These are phyloP conservation scores for Rhodotorula toruloides DNA, from an alignment of 768 basidiomycete species.

Conservation along the genomic window DNA sequence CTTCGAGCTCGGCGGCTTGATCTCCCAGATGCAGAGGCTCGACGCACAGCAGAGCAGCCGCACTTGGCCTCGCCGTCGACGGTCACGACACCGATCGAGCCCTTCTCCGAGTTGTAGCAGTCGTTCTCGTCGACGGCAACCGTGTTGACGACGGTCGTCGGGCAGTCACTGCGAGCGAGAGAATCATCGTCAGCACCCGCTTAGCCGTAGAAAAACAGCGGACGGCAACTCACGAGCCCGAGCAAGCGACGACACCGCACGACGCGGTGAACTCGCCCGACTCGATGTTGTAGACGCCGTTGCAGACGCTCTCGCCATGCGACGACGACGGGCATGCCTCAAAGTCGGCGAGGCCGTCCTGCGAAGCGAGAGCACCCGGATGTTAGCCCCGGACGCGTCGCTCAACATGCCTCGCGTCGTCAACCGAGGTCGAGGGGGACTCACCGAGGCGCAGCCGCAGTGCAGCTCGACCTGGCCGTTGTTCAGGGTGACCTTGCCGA, in stretches of 20 bases:
- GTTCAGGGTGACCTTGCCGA: constrained; percentile 26
- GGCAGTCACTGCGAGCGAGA: constrained; percentile 24
- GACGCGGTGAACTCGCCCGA: constrained; percentile 23
- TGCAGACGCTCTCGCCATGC: constrained; percentile 29
- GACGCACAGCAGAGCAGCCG: constrained; percentile 30
- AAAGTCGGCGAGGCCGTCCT: constrained; percentile 37
- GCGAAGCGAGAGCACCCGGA: not conserved
- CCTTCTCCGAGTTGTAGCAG: constrained; percentile 32
- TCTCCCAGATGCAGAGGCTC: too few species aligned
- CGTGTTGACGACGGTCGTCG: constrained; percentile 31
- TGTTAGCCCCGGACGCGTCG: not conserved
- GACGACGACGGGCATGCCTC: constrained; percentile 27
- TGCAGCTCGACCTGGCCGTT: constrained; percentile 33
- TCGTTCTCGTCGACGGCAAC: constrained; percentile 25
- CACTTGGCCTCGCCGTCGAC: constrained; percentile 34
- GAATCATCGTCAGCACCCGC: not conserved
- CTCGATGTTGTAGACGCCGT: constrained; percentile 32
- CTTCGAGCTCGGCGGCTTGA: too few species aligned
- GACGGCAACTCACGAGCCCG: constrained; percentile 11
- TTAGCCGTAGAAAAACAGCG: not conserved
- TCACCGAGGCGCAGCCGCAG: constrained; percentile 36
- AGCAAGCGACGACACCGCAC: constrained; percentile 30
- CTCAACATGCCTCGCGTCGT: constrained; percentile 11
- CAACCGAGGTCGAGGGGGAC: not conserved
- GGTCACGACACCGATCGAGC: constrained; percentile 22